Evolutionary conservation across 352 stramenopile species (phyloP).

Genomic region (Thraustotheca clavata): DNA sequence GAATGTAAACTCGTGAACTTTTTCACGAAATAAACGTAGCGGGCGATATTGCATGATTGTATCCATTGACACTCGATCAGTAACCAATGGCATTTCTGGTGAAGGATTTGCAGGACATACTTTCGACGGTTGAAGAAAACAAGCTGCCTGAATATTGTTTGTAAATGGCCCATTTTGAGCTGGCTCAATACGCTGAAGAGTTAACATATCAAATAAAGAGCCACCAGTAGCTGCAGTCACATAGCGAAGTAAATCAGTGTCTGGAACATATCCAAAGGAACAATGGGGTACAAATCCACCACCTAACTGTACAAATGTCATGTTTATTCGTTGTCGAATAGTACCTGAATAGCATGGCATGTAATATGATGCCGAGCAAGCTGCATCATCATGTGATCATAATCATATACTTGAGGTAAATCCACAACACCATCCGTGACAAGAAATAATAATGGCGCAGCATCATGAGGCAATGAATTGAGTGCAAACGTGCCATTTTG

Average conservation of each 20-base stretch:
- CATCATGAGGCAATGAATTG: conserved; percentile 70
- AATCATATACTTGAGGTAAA: conserved; percentile 60
- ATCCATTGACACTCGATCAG: conserved; percentile 4
- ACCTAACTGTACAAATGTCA: conserved; percentile 30
- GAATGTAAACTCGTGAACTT: conserved; percentile 83
- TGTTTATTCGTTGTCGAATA: too few relatives aligned
- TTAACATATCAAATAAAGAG: conserved; percentile 50
- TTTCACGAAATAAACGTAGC: conserved; percentile 82
- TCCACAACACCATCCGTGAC: conserved; percentile 83
- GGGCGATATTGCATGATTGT: conserved; percentile 35
- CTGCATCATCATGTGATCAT: conserved; percentile 84
- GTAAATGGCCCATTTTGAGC: not conserved
- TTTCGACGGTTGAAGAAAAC: conserved; percentile 14
- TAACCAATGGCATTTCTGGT: conserved; percentile 1
- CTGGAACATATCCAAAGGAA: conserved; percentile 79
- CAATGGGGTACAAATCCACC: conserved; percentile 44
- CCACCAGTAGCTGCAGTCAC: conserved; percentile 63
- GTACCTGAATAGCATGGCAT: conserved; percentile 65
- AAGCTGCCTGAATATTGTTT: conserved; percentile 7
- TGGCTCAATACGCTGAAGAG: conserved; percentile 32
- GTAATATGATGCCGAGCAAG: conserved; percentile 83
- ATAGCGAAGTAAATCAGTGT: conserved; percentile 69
- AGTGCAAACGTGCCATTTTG: conserved; percentile 81
- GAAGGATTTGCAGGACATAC: not conserved
- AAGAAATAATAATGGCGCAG: conserved; percentile 70